Evolutionary conservation across 2,329 filamentous ascomycete species (phyloP).

Genomic region (Amauroascus niger): DNA sequence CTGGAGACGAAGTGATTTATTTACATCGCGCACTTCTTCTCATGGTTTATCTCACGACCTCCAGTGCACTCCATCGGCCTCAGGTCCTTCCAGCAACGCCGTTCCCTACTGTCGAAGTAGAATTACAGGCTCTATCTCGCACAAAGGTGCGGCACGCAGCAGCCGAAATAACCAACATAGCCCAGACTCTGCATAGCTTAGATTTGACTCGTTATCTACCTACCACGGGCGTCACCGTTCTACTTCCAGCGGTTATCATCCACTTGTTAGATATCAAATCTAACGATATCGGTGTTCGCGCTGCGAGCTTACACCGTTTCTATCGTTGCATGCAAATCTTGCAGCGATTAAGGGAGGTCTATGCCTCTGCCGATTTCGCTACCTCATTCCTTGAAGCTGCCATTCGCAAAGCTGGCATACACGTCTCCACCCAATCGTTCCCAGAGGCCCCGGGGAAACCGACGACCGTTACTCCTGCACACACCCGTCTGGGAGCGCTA

Average conservation of each 20-base stretch:
- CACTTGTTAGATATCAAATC: constrained; percentile 89
- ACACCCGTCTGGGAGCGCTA: constrained; percentile 24
- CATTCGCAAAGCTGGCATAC: constrained; percentile 75
- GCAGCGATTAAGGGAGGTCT: constrained; percentile 76
- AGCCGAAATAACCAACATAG: constrained; percentile 74
- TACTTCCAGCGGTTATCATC: constrained; percentile 87
- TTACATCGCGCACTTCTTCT: constrained; percentile 79
- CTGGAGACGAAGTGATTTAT: constrained; percentile 43
- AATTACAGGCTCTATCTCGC: constrained; percentile 73
- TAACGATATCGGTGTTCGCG: constrained; percentile 59
- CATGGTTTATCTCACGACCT: constrained; percentile 87
- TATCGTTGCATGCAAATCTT: constrained; percentile 88
- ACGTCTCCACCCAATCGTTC: constrained; percentile 45
- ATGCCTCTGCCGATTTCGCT: constrained; percentile 91
- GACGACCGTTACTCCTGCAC: constrained; percentile 17
- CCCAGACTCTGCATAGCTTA: constrained; percentile 61
- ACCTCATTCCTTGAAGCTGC: constrained; percentile 89
- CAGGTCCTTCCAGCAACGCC: constrained; percentile 74
- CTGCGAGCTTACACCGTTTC: constrained; percentile 68
- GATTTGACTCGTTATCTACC: constrained; percentile 71
- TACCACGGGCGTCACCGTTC: constrained; percentile 81
- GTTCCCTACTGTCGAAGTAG: constrained; percentile 46
- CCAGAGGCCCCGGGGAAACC: constrained; percentile 12
- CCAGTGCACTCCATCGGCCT: constrained; percentile 82
- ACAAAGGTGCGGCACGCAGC: constrained; percentile 75